phyloP scores from a whole-genome alignment of 1,284 basidiomycete species.

The Lentinus polychrous region DNA sequence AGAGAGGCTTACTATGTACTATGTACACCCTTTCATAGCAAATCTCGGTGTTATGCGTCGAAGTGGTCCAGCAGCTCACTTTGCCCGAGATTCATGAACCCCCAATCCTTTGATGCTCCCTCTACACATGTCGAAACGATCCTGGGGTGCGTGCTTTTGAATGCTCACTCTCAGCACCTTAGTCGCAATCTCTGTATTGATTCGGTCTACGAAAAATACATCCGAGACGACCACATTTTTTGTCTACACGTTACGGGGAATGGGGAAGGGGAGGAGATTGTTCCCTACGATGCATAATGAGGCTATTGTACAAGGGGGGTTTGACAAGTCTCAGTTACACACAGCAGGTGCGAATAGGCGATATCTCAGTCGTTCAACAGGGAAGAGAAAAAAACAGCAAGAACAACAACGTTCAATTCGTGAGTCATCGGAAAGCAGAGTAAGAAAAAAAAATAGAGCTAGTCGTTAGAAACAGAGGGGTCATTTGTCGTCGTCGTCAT shows the following conservation, averaged over 20 bases:
- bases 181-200: no score
- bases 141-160: no score
- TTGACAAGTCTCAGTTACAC: background rate
- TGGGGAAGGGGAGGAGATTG: no score
- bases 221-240: background rate
- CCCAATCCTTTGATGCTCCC: no score
- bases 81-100: slow-evolving; percentile 20
- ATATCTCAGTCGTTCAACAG: background rate
- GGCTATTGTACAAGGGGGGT: background rate
- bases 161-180: no score
- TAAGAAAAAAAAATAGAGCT: background rate
- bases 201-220: slow-evolving; percentile 1
- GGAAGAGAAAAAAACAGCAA: background rate
- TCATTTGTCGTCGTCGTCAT: background rate
- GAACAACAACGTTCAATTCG: background rate
- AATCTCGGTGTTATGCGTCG: slow-evolving; percentile 26
- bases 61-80: slow-evolving; percentile 24
- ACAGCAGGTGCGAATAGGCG: background rate
- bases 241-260: no score
- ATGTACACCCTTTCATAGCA: slow-evolving; percentile 11
- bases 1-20: no score
- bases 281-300: slow-evolving; percentile 1
- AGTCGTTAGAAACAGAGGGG: background rate
- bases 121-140: background rate
- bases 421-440: background rate